Percentiles rank a stretch among this genome's conserved stretches.
phyloP scores from a whole-genome alignment of 257 asterid genomes.

The Verbascum thapsus region DNA sequence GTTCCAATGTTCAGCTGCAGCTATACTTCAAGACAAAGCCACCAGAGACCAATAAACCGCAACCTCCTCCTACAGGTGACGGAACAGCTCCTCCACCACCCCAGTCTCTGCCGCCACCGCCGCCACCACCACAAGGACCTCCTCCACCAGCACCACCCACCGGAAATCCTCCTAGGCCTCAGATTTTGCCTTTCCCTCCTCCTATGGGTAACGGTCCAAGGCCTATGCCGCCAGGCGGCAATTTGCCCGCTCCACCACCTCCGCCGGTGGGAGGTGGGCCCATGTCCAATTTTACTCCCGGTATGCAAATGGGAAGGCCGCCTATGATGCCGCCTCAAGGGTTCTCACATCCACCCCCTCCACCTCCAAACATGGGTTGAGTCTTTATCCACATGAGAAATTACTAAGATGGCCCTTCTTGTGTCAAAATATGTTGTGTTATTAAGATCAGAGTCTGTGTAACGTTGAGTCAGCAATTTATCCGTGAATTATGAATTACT shows the following conservation, averaged over 20 bases:
- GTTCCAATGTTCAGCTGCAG: constrained; percentile 51
- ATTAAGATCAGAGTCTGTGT: constrained; percentile 6
- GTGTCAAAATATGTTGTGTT: not conserved
- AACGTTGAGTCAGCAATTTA: not conserved
- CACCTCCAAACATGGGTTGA: constrained; percentile 77
- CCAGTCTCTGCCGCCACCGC: constrained; percentile 60
- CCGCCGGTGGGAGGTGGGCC: constrained; percentile 73
- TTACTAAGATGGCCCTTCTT: not conserved
- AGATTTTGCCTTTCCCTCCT: constrained; percentile 66
- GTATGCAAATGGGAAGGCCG: constrained; percentile 81
- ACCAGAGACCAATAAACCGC: constrained; percentile 72
- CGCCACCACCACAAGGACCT: constrained; percentile 76
- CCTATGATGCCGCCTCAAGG: constrained; percentile 83
- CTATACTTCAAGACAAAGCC: constrained; percentile 79
- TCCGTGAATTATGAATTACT: constrained; percentile 1
- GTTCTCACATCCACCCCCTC: constrained; percentile 73
- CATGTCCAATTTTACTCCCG: constrained; percentile 84
- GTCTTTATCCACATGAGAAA: not conserved
- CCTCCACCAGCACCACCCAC: constrained; percentile 52
- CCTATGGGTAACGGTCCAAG: constrained; percentile 79
- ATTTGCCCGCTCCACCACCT: constrained; percentile 94
- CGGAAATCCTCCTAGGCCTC: constrained; percentile 63
- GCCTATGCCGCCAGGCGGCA: constrained; percentile 99
- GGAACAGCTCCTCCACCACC: constrained; percentile 82
- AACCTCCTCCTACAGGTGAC: constrained; percentile 53